Conservation (phyloP, 257 asterid species). For the Linaria vulgaris region DNA sequence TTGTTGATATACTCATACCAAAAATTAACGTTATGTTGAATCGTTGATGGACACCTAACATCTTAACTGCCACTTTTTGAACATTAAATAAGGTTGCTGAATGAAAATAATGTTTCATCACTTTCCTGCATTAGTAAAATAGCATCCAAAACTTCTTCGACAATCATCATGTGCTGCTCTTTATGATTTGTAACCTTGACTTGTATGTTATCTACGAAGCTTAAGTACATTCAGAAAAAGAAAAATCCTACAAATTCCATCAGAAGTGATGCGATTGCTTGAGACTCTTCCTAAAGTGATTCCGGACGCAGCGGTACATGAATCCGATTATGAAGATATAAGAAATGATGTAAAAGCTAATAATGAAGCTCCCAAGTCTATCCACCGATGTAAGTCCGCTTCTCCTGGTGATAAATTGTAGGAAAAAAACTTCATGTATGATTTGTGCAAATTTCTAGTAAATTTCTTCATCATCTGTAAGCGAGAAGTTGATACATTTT, state of each 20-base stretch:
- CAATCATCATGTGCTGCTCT: not conserved
- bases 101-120: too few relatives aligned
- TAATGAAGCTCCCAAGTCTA: conserved; percentile 18
- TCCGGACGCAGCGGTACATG: conserved; percentile 42
- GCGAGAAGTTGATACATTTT: too few relatives aligned
- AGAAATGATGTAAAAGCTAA: conserved; percentile 21
- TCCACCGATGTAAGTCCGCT: too few relatives aligned
- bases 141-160: conserved; percentile 4
- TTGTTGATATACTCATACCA: too few relatives aligned
- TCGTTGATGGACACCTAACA: not conserved
- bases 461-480: too few relatives aligned
- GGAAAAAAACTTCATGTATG: conserved; percentile 38
- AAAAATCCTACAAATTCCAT: conserved; percentile 45
- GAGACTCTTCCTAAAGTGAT: conserved; percentile 48
- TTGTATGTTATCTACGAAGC: conserved; percentile 28
- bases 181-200: conserved; percentile 40
- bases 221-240: conserved; percentile 46
- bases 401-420: conserved; percentile 21
- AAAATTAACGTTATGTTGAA: not conserved
- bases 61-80: not conserved
- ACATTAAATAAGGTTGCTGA: too few relatives aligned
- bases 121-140: too few relatives aligned
- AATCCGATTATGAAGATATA: conserved; percentile 29
- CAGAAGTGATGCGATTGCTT: conserved; percentile 45
- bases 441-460: too few relatives aligned